Conservation (phyloP, 202 grass and related monocot species). For the Panicum hallii region DNA sequence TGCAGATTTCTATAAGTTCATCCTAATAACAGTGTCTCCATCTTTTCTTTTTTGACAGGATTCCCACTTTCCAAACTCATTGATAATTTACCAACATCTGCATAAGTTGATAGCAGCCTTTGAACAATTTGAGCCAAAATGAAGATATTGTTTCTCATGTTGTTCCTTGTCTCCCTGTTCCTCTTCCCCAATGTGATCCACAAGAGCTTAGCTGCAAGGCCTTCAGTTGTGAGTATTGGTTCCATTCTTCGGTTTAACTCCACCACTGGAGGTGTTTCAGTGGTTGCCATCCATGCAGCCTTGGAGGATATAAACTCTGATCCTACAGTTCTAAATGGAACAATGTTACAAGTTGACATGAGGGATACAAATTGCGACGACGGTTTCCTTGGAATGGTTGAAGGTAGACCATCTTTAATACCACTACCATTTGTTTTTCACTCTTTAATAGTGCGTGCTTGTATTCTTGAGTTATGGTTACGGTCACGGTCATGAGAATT, state of each 20-base stretch:
- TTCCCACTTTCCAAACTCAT: conserved; percentile 6
- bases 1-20: background rate
- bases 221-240: conserved; percentile 72
- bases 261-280: conserved; percentile 72
- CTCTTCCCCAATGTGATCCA: conserved; percentile 46
- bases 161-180: conserved; percentile 48
- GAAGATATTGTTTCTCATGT: conserved; percentile 51
- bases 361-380: conserved; percentile 77
- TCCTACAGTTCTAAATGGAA: conserved; percentile 72
- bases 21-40: background rate
- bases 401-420: conserved; percentile 57
- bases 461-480: conserved; percentile 7
- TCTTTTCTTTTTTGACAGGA: conserved; percentile 10
- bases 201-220: conserved; percentile 59
- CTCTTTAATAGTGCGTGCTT: background rate
- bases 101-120: conserved; percentile 13
- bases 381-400: conserved; percentile 85
- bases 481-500: conserved; percentile 19
- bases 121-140: conserved; percentile 49
- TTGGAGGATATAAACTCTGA: conserved; percentile 90
- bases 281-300: conserved; percentile 72
- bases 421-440: conserved; percentile 17
- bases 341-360: conserved; percentile 53
- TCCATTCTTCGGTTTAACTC: conserved; percentile 75
- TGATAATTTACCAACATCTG: conserved; percentile 28